These are phyloP conservation scores for Pythium dissotocum DNA, from an alignment of 352 stramenopile genomes.

Conservation along the genomic window DNA sequence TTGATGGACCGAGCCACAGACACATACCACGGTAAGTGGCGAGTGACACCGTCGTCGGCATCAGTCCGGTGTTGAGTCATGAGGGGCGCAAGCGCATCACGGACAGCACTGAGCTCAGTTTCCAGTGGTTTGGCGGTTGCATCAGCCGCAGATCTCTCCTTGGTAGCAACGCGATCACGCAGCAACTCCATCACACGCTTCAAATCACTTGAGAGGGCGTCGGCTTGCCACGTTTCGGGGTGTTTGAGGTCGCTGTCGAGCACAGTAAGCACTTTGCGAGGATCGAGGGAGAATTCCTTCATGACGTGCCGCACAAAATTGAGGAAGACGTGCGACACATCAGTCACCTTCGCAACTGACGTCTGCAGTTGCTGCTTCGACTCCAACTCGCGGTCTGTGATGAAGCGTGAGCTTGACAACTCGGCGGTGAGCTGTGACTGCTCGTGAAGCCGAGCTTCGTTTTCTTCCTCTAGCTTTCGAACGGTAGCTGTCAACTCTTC, in stretches of 20 bases:
- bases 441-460: conserved; percentile 32
- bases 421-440: conserved; percentile 42
- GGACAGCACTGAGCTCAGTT: conserved; percentile 50
- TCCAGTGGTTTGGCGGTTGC: conserved; percentile 32
- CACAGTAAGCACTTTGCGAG: conserved; percentile 23
- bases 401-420: conserved; percentile 37
- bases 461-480: conserved; percentile 43
- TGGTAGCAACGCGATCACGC: conserved; percentile 24
- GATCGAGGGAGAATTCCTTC: conserved; percentile 25
- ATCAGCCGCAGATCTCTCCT: conserved; percentile 31
- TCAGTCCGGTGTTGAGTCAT: conserved; percentile 21
- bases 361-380: conserved; percentile 21
- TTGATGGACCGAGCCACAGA: conserved; percentile 36
- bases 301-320: conserved; percentile 25
- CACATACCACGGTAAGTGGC: conserved; percentile 66
- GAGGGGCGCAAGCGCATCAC: conserved; percentile 38
- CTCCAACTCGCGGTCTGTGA: conserved; percentile 28
- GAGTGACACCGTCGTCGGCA: conserved; percentile 32
- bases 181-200: conserved; percentile 24
- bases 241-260: conserved; percentile 34
- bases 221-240: conserved; percentile 33
- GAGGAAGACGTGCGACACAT: conserved; percentile 19
- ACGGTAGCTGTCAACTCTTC: conserved; percentile 35
- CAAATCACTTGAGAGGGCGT: conserved; percentile 26
- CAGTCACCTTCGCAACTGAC: conserved; percentile 19